Evolutionary conservation across 1,139 yeast genomes (phyloP).

Genomic region (Magnusiomyces paraingens): DNA sequence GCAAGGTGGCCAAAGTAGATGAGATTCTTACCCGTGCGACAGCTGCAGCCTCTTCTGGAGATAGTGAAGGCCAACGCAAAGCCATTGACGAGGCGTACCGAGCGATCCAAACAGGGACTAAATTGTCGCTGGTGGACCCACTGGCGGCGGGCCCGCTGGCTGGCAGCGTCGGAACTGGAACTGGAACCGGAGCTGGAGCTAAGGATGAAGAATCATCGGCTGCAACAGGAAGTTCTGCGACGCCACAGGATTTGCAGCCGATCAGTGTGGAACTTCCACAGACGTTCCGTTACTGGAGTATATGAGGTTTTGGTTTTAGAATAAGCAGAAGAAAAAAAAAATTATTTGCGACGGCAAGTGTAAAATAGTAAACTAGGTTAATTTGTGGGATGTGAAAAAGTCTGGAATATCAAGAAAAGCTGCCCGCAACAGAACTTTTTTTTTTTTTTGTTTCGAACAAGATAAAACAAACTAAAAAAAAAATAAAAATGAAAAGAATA

Average conservation of each 20-base stretch:
- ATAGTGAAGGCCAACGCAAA: conserved; percentile 13
- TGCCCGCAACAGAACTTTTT: no score
- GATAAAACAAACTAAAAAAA: no score
- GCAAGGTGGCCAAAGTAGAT: conserved; percentile 49
- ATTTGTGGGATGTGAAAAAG: no score
- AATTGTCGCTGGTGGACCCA: conserved; percentile 16
- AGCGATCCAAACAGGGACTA: conserved; percentile 19
- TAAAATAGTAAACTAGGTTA: no score
- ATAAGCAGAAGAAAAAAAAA: conserved; percentile 5
- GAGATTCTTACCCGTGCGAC: conserved; percentile 45
- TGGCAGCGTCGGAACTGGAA: conserved; percentile 5
- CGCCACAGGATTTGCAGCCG: conserved; percentile 43
- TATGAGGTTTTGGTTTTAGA: conserved; percentile 24
- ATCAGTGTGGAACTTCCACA: conserved; percentile 75
- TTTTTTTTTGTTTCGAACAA: no score
- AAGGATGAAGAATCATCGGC: neutral
- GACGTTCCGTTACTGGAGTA: conserved; percentile 79
- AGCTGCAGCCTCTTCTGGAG: conserved; percentile 22
- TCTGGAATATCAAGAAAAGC: no score
- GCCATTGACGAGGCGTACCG: conserved; percentile 23
- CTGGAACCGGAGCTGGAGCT: conserved; percentile 3
- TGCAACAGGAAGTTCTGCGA: neutral
- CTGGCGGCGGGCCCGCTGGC: conserved; percentile 14
- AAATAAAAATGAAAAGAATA: no score
- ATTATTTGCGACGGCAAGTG: no score